These are phyloP conservation scores for Fusarium lateritium DNA, from an alignment of 2,329 filamentous ascomycete genomes.

Conservation along the genomic window DNA sequence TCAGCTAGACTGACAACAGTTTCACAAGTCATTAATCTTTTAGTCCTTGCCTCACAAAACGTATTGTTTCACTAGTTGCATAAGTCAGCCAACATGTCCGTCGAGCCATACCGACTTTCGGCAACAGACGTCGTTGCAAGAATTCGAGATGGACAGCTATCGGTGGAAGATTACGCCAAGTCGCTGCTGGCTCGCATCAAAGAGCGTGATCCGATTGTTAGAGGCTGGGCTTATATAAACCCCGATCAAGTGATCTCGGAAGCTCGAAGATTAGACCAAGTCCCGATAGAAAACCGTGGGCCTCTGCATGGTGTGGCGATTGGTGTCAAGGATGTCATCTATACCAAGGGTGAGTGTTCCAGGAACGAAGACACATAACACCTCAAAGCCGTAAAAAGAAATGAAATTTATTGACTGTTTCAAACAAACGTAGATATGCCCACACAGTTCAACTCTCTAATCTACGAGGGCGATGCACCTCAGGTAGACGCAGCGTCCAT, in stretches of 20 bases:
- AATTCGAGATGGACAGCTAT: not conserved
- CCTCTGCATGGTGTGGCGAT: slow-evolving; percentile 31
- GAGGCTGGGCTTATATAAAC: slow-evolving; percentile 21
- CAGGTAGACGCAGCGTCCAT: slow-evolving; percentile 67
- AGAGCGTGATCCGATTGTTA: slow-evolving; percentile 6
- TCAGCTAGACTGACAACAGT: not conserved
- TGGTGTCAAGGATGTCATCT: slow-evolving; percentile 32
- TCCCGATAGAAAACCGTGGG: not conserved
- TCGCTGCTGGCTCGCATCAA: slow-evolving; percentile 24
- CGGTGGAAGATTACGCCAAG: slow-evolving; percentile 41
- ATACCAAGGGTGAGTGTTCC: slow-evolving; percentile 20
- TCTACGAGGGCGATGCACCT: slow-evolving; percentile 62
- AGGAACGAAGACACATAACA: too few relatives aligned
- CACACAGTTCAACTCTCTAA: slow-evolving; percentile 66
- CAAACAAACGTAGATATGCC: slow-evolving; percentile 62
- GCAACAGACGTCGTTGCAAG: not conserved
- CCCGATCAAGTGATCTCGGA: slow-evolving; percentile 3
- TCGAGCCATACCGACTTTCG: slow-evolving; percentile 7
- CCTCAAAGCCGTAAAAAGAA: too few relatives aligned
- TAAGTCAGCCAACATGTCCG: not conserved
- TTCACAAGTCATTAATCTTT: not conserved
- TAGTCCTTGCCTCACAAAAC: too few relatives aligned
- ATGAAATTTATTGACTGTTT: too few relatives aligned
- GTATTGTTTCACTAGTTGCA: too few relatives aligned
- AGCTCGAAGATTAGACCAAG: slow-evolving; percentile 13